Conservation (phyloP, 495 filamentous ascomycete genomes). For the Annulohypoxylon stygium region DNA sequence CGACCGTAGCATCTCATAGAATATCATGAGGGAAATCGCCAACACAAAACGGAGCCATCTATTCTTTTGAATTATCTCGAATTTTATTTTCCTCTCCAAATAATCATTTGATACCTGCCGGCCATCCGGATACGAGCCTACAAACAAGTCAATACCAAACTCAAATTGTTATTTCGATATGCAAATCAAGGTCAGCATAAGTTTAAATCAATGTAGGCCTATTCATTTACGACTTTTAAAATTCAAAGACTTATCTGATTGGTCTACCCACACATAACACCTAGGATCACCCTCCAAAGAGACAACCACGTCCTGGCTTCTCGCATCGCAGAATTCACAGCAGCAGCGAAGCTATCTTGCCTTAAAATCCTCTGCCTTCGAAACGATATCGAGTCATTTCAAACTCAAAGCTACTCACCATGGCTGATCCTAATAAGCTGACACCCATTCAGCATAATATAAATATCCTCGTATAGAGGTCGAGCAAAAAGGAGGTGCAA, state of each 20-base stretch:
- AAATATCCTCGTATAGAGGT: not conserved
- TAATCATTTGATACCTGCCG: not conserved
- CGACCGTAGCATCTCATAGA: not conserved
- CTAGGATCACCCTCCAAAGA: not conserved
- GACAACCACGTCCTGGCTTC: not conserved
- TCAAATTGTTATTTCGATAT: constrained; percentile 17
- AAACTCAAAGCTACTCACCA: no score
- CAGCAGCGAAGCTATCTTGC: not conserved
- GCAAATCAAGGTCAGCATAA: constrained; percentile 13
- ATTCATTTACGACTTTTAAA: not conserved
- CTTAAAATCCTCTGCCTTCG: no score
- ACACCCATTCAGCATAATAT: not conserved
- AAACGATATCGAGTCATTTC: no score
- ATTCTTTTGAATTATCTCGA: not conserved
- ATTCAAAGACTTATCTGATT: not conserved
- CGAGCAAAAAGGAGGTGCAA: not conserved
- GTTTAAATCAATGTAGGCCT: constrained; percentile 11
- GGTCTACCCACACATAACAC: not conserved
- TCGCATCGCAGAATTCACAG: not conserved
- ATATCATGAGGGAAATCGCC: not conserved
- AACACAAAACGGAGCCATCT: not conserved
- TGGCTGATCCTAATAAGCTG: not conserved
- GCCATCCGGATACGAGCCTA: constrained; percentile 33
- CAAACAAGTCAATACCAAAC: constrained; percentile 31
- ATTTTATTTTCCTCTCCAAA: not conserved